Evolutionary conservation across 352 stramenopile species (phyloP), one percentile per base, ranked within the genome.

Genomic region (Pythium sukuiense): DNA sequence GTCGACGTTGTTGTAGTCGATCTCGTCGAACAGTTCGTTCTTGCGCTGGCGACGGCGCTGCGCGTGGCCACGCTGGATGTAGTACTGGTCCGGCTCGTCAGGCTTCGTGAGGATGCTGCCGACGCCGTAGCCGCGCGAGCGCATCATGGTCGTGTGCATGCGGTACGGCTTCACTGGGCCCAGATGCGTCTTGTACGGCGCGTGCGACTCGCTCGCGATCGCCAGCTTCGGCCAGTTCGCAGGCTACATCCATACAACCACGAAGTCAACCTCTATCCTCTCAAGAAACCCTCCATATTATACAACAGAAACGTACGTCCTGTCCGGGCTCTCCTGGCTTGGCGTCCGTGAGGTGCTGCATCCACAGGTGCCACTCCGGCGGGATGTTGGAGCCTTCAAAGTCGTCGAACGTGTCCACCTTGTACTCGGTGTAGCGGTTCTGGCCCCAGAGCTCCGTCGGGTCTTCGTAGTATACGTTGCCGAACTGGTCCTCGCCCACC

Each of bases 381-480:
- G 85, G 83, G 61, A 96, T 87, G 43, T 87, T 76, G 63, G 83
- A 87, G 55, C 72, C 84, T 49, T 92, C 84, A 62, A 92, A 89
- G 66, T 96, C 86, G 14, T 92, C 77, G 62, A 77, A 92, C 58
- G 81, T 81, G 67, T 90, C 70, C 64, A 95, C 83, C 55, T 89
- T 77, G 73, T 72, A 94, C 78, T 96, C 87, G 8, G 85, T 93
- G 81, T 85, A 96, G 64, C 87, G 87, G 62, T 96, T 82, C 70
- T 91, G 80, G 50, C 83, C 74, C 62, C 80, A 76, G 12, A 94
- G 18, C 52, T 94, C 87, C 2, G 77, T 90, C 45, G 83, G 83
- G 69, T 96, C 87, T 45, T 96, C 87, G 69, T 88, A 96, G 80
- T 93, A 96, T 76, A 90, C 87, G 76, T 90, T 89, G 49, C 87